phyloP scores from a whole-genome alignment of 768 basidiomycete species.

The Phylloporus scabripes region DNA sequence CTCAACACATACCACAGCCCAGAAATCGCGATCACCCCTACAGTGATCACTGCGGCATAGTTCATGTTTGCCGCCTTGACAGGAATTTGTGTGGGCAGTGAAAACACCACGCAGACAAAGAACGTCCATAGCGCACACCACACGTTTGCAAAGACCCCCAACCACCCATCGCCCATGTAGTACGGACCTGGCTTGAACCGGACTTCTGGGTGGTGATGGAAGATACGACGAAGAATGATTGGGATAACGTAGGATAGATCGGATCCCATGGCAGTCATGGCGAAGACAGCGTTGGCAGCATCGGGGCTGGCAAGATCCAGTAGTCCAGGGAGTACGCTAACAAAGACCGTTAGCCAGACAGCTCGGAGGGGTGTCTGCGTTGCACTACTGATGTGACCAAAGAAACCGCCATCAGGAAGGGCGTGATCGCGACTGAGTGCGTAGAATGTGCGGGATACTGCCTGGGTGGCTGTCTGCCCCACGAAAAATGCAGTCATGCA shows the following conservation, averaged over 20 bases:
- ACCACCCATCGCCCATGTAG: conserved; percentile 48
- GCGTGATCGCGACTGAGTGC: conserved; percentile 53
- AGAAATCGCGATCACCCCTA: conserved; percentile 19
- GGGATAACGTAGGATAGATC: conserved; percentile 58
- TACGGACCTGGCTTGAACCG: conserved; percentile 56
- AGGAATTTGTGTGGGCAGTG: conserved; percentile 46
- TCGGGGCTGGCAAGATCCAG: conserved; percentile 48
- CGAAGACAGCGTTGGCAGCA: conserved; percentile 54
- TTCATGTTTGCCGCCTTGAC: conserved; percentile 48
- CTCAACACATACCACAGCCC: conserved; percentile 50
- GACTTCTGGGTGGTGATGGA: conserved; percentile 52
- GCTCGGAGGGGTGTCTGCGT: conserved; percentile 55
- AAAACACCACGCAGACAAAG: conserved; percentile 45
- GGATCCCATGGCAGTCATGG: conserved; percentile 46
- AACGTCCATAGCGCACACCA: conserved; percentile 43
- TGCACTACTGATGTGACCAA: conserved; percentile 40
- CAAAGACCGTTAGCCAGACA: conserved; percentile 46
- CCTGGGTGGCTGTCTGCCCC: conserved; percentile 46
- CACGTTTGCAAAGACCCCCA: conserved; percentile 42
- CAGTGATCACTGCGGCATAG: conserved; percentile 38
- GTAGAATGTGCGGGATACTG: conserved; percentile 52
- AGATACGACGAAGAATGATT: conserved; percentile 47
- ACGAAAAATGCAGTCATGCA: conserved; percentile 63
- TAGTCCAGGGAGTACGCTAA: conserved; percentile 41
- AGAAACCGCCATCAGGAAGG: conserved; percentile 54